These are phyloP conservation scores for Intubia oerlemansii DNA, from an alignment of 2,329 filamentous ascomycete species.

Conservation along the genomic window DNA sequence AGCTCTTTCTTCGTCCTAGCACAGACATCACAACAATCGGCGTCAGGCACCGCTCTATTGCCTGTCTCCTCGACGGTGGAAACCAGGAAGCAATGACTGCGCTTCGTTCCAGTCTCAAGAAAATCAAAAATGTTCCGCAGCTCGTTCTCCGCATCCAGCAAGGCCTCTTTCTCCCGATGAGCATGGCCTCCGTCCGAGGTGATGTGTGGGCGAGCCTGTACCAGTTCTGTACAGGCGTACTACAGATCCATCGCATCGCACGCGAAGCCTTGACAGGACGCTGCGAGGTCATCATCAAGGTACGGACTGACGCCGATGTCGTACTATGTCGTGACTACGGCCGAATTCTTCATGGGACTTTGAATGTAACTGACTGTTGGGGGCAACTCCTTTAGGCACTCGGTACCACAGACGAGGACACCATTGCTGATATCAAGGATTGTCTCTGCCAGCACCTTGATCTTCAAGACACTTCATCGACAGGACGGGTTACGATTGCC, in stretches of 20 bases:
- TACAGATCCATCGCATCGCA: slow-evolving; percentile 34
- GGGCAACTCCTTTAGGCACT: slow-evolving; percentile 1
- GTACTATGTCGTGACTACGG: too few species aligned
- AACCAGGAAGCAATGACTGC: slow-evolving; percentile 36
- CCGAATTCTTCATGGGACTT: too few species aligned
- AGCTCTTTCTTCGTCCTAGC: slow-evolving; percentile 63
- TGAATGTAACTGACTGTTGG: too few species aligned
- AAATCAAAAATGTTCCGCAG: slow-evolving; percentile 54
- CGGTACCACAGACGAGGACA: not conserved
- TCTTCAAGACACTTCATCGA: slow-evolving; percentile 52
- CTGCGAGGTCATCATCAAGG: slow-evolving; percentile 2
- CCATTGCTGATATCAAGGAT: not conserved
- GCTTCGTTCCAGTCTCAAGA: slow-evolving; percentile 40
- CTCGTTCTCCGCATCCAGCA: slow-evolving; percentile 52
- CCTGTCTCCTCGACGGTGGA: slow-evolving; percentile 41
- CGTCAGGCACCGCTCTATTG: slow-evolving; percentile 49
- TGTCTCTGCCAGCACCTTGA: slow-evolving; percentile 41
- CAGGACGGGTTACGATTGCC: slow-evolving; percentile 51
- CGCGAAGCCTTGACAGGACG: slow-evolving; percentile 24
- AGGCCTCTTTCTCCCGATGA: slow-evolving; percentile 39
- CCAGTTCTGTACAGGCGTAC: slow-evolving; percentile 47
- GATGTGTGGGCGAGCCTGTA: slow-evolving; percentile 54
- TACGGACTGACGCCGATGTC: not conserved
- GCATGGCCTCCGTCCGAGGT: slow-evolving; percentile 31
- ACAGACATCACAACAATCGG: slow-evolving; percentile 44